phyloP scores from a whole-genome alignment of 805 yeast genomes.

The Kluyveromyces nonfermentans region DNA sequence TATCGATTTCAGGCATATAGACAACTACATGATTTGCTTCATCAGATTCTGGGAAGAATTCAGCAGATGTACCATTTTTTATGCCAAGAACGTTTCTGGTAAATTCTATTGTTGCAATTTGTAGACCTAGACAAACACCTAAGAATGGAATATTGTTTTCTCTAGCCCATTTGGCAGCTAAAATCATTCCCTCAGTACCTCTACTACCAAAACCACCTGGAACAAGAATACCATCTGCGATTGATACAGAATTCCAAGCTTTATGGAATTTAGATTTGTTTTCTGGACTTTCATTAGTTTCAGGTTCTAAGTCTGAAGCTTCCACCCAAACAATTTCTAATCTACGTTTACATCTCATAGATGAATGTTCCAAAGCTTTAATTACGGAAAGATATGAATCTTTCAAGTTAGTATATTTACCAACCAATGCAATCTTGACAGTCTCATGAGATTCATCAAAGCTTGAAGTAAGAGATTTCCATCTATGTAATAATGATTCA shows the following conservation, averaged over 20 bases:
- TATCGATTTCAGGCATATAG: constrained; percentile 98
- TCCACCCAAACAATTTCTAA: constrained; percentile 94
- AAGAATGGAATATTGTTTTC: constrained; percentile 87
- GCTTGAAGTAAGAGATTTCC: constrained; percentile 71
- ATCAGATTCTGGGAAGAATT: constrained; percentile 56
- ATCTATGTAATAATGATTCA: constrained; percentile 53
- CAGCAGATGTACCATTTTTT: constrained; percentile 66
- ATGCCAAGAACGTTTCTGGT: constrained; percentile 71
- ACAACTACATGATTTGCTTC: constrained; percentile 66
- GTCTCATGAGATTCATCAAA: constrained; percentile 79
- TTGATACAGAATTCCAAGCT: constrained; percentile 90
- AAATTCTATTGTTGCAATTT: constrained; percentile 91
- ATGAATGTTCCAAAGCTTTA: constrained; percentile 89
- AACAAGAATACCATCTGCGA: constrained; percentile 92
- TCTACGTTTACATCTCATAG: constrained; percentile 79
- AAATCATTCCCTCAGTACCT: constrained; percentile 97
- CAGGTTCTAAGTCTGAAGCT: constrained; percentile 79
- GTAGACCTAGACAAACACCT: constrained; percentile 97
- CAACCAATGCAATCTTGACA: constrained; percentile 92
- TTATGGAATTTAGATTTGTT: constrained; percentile 77
- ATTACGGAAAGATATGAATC: constrained; percentile 93
- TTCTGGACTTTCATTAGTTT: constrained; percentile 37
- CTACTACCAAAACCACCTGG: constrained; percentile 98
- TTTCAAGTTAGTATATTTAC: constrained; percentile 91
- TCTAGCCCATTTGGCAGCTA: constrained; percentile 98